Evolutionary conservation across 2,329 filamentous ascomycete genomes (phyloP), one percentile per base, ranked within the genome.

Genomic region (Alternaria brassicae): DNA sequence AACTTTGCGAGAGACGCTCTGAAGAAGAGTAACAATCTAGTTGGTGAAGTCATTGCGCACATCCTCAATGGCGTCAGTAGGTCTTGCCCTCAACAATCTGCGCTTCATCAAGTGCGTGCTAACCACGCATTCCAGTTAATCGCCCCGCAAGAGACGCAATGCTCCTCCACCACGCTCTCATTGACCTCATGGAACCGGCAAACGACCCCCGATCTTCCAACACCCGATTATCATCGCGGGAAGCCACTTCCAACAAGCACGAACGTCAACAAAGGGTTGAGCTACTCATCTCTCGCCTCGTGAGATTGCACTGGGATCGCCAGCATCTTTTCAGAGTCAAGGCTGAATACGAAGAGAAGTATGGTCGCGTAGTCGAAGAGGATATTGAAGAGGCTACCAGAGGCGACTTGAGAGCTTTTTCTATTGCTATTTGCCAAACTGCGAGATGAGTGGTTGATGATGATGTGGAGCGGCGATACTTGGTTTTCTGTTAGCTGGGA

Each of bases 11-110:
- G 91, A 45, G 92, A 94, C 61, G 92, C 94, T 70, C 86, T 98
- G 70, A 87, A 87, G 74, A 97, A 95, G 83, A 96, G 92, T 66
- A 89, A 89, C 21, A 98, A 98, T 75, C 83, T 99, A 19, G 93
- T 98, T 58, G 95, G 95, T 65, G 95, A 99, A 81, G 88, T 96
- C 19, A 88, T 98, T 36, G 92, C 93, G 0, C 95, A 98, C 78
- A 92, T 98, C 69, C 89, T 99, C 72, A 97, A 98, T 80, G 95
- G 95, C 71, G 89, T 96, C 57, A 96, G 56, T 59, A 56, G 51
- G 56, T 51, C 3, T 17, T 42, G 1, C 3, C 28, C 27, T 13
- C 15, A 7, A 6, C 8, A 2, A 0, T 23, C 25, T 27, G 2
- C 1, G 4, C 12, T 13, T 28, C 1, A 15, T 28, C 1, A 15